Evolutionary conservation across 345 rosid species (phyloP).

Genomic region (Linum trigynum): DNA sequence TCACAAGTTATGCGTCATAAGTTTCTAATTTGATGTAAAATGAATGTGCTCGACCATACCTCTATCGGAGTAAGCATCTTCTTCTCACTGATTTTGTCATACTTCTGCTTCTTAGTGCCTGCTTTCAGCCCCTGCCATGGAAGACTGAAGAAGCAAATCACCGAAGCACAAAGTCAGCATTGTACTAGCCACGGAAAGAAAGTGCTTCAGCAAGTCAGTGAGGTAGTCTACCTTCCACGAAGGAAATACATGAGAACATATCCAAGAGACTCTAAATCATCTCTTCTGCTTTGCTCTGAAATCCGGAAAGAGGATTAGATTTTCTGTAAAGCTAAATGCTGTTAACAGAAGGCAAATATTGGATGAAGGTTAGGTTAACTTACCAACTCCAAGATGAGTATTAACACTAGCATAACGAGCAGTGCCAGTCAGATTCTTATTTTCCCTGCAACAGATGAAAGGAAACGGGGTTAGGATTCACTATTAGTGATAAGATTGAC

Average conservation of each 20-base stretch:
- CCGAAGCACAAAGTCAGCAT: neutral
- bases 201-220: neutral
- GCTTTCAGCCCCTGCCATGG: constrained; percentile 5
- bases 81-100: constrained; percentile 2
- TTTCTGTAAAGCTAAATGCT: neutral
- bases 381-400: constrained; percentile 5
- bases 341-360: neutral
- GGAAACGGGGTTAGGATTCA: neutral
- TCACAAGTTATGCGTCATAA: no score
- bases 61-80: neutral
- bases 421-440: neutral
- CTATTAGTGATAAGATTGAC: neutral
- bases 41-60: neutral
- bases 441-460: neutral
- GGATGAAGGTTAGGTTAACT: neutral
- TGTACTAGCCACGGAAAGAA: neutral
- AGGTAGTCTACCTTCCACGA: neutral
- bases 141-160: neutral
- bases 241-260: constrained; percentile 5
- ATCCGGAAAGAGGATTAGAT: neutral
- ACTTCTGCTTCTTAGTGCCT: constrained; percentile 2
- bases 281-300: constrained; percentile 6
- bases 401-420: constrained; percentile 1
- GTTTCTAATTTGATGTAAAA: no score
- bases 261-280: constrained; percentile 5